phyloP scores from a whole-genome alignment of 2,329 filamentous ascomycete species.

The Xylariaceae sp. region DNA sequence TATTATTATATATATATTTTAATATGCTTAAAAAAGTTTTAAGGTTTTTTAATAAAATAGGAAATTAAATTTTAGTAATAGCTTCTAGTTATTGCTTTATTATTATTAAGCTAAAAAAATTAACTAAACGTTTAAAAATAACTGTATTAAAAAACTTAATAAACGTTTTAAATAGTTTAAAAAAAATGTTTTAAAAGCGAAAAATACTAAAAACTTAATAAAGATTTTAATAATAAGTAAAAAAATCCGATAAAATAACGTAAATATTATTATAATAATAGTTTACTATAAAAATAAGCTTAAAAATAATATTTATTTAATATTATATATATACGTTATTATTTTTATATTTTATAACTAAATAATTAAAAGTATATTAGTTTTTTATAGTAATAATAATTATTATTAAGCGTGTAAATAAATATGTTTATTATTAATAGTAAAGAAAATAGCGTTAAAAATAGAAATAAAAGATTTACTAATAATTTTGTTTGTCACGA shows the following conservation, averaged over 20 bases:
- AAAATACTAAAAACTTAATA: not conserved
- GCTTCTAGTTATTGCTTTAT: constrained; percentile 3
- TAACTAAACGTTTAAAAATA: not conserved
- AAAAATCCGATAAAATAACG: not conserved
- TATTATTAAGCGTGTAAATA: not conserved
- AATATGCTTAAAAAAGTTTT: constrained; percentile 8
- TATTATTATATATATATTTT: constrained; percentile 1
- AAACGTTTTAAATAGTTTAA: constrained; percentile 5
- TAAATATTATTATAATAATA: constrained; percentile 16
- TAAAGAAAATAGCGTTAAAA: constrained; percentile 5
- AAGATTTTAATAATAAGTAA: not conserved
- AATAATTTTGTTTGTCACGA: not conserved
- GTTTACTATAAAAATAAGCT: not conserved
- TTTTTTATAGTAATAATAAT: not conserved
- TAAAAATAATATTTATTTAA: constrained; percentile 5
- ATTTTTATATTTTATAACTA: constrained; percentile 18
- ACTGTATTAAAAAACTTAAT: constrained; percentile 11
- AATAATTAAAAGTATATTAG: constrained; percentile 2
- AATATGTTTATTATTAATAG: constrained; percentile 5
- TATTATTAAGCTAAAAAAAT: constrained; percentile 1
- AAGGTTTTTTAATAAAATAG: constrained; percentile 1
- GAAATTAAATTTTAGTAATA: not conserved
- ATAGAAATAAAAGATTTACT: not conserved
- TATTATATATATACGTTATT: constrained; percentile 3
- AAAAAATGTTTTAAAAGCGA: not conserved